A percentile compares a stretch with the other conserved stretches of the same genome.
Evolutionary conservation across 2,329 filamentous ascomycete species (phyloP).

Genomic region (Chaetomiaceae sp.): DNA sequence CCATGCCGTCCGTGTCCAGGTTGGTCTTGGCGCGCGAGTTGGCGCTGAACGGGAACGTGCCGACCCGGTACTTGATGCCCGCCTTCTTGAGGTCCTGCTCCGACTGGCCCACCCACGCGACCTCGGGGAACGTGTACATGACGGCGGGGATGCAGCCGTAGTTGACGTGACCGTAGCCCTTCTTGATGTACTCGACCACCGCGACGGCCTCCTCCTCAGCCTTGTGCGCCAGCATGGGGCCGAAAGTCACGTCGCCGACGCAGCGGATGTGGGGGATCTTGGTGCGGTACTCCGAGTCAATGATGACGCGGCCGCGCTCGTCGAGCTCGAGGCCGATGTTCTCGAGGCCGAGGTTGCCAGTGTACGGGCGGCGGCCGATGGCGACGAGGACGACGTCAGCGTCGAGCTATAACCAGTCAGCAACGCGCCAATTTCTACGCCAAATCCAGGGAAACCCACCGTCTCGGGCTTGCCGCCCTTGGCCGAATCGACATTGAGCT

Average conservation of each 20-base stretch:
- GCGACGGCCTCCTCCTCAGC: slow-evolving; percentile 97
- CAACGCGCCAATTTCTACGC: neutral
- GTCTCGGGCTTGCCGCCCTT: slow-evolving; percentile 96
- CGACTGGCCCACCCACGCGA: slow-evolving; percentile 97
- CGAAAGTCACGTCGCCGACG: slow-evolving; percentile 93
- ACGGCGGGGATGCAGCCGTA: slow-evolving; percentile 96
- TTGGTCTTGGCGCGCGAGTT: slow-evolving; percentile 99
- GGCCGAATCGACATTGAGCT: slow-evolving; percentile 81
- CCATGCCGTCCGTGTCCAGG: slow-evolving; percentile 88
- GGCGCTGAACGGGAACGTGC: slow-evolving; percentile 94
- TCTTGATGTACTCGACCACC: slow-evolving; percentile 94
- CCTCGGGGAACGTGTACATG: slow-evolving; percentile 99
- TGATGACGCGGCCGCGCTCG: slow-evolving; percentile 89
- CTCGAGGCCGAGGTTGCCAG: slow-evolving; percentile 83
- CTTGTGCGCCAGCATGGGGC: slow-evolving; percentile 99
- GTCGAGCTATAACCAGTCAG: slow-evolving; percentile 59
- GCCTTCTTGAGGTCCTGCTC: slow-evolving; percentile 91
- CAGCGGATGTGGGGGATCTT: slow-evolving; percentile 96
- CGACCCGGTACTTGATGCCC: slow-evolving; percentile 86
- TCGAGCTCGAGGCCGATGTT: slow-evolving; percentile 90
- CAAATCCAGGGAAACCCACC: slow-evolving; percentile 61
- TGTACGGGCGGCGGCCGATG: slow-evolving; percentile 95
- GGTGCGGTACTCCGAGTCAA: slow-evolving; percentile 98
- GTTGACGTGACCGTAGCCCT: slow-evolving; percentile 98
- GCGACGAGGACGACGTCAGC: slow-evolving; percentile 94